These are phyloP conservation scores for Phytophthora aleatoria DNA, from an alignment of 352 stramenopile species.

Conservation along the genomic window DNA sequence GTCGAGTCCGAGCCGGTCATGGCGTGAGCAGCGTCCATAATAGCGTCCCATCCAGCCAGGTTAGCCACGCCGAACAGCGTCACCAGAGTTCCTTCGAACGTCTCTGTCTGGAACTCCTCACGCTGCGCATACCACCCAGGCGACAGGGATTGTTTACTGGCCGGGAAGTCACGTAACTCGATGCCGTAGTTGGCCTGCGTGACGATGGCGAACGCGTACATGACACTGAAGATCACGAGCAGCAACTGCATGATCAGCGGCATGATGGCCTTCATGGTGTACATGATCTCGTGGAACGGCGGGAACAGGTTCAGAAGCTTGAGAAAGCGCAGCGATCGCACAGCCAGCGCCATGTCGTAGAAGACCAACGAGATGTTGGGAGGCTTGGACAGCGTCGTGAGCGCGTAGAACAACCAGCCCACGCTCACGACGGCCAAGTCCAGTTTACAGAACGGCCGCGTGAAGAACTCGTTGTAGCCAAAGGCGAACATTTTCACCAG, in stretches of 20 bases:
- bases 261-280: constrained; percentile 85
- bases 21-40: constrained; percentile 82
- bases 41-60: constrained; percentile 75
- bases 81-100: constrained; percentile 76
- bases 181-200: constrained; percentile 80
- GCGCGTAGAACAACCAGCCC: constrained; percentile 80
- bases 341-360: constrained; percentile 76
- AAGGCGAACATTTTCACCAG: constrained; percentile 85
- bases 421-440: constrained; percentile 74
- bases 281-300: constrained; percentile 85
- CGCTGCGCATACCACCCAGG: constrained; percentile 73
- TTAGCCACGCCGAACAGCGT: constrained; percentile 81
- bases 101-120: constrained; percentile 79
- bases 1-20: constrained; percentile 63
- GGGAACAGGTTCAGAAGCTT: constrained; percentile 85
- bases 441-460: constrained; percentile 77
- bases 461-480: constrained; percentile 73
- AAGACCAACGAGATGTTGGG: constrained; percentile 75
- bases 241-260: constrained; percentile 79
- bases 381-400: constrained; percentile 65
- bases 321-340: constrained; percentile 77
- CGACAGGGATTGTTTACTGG: constrained; percentile 48
- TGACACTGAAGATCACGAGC: constrained; percentile 85
- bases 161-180: constrained; percentile 60
- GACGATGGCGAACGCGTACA: constrained; percentile 84